Evolutionary conservation across 768 basidiomycete genomes (phyloP), one percentile per base, ranked within the genome.

Genomic region (Pleurotus platypus): DNA sequence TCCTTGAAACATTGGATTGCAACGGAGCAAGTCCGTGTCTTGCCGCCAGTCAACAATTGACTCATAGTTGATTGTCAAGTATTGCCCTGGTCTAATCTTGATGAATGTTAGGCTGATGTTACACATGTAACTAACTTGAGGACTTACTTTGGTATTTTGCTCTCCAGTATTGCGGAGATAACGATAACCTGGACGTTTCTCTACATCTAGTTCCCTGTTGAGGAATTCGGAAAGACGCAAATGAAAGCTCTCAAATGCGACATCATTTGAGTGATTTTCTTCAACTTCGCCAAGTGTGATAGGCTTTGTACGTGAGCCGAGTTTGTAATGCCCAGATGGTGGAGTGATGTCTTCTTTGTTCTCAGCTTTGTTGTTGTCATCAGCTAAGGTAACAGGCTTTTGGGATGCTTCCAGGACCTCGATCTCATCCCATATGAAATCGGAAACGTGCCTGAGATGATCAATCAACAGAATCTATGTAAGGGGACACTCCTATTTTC

Each of bases 1-100:
- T 0, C 58, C 40, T 42, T 64, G 60, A 56, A 75, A 76, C 0
- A 42, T 47, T 3, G 72, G 69, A 50, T 65, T 72, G 60, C 64
- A 70, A 3, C 59, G 56, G 1, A 76, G 62, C 27, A 68, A 60
- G 51, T 75, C 66, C 0, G 59, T 64, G 2, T 58, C 56, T n/a
- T 59, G 18, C 8, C 46, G 20, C 72, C 72, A 75, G 56, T 69
- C 60, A 6, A 68, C 55, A 2, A 38, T 49, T 0, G 64, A 72
- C 13, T 58, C 62, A 60, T 69, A 74, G 18, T 64, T 56, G n/a
- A 71, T 55, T 47, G 60, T 66, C 13, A 42, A 18, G 59, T 35
- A 64, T 58, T 60, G 15, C 50, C 8, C 1, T 38, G 2, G 11
- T 63, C 45, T 42, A 42, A 42, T 18, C 40, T 42, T 13, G 26